These are phyloP conservation scores for Aspergillus bombycis DNA, from an alignment of 2,329 filamentous ascomycete species.

Conservation along the genomic window DNA sequence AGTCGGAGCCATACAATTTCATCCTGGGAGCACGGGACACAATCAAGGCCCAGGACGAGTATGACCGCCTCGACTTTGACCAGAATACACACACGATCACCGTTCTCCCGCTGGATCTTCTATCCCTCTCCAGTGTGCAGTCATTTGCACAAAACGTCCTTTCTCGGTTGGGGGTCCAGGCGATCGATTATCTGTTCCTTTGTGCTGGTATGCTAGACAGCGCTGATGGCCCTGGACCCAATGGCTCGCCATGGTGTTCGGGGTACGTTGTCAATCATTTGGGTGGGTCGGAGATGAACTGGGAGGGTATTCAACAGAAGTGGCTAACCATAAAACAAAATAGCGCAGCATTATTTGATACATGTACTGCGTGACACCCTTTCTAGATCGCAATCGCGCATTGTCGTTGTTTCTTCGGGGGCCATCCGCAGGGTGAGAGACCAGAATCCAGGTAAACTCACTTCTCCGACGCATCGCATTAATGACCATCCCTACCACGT, in stretches of 20 bases:
- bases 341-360: not conserved
- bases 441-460: conserved; percentile 25
- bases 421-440: conserved; percentile 26
- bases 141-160: not conserved
- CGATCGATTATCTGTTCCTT: not conserved
- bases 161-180: not conserved
- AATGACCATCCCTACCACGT: not conserved
- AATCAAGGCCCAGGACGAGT: not conserved
- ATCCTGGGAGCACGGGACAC: conserved; percentile 28
- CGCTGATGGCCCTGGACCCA: not conserved
- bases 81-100: not conserved
- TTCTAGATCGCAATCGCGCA: conserved; percentile 22
- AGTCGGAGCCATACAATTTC: conserved; percentile 26
- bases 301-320: not conserved
- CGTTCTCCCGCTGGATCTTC: not conserved
- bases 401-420: conserved; percentile 30
- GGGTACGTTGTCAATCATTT: not conserved
- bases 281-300: not conserved
- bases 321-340: not conserved
- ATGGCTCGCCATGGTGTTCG: not conserved
- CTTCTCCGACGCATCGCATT: not conserved
- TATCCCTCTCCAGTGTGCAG: not conserved
- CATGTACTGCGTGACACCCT: conserved; percentile 15
- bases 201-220: not conserved
- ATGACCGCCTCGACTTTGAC: not conserved